phyloP scores from a whole-genome alignment of 2,329 filamentous ascomycete species.

The Arthrocladium fulminans region DNA sequence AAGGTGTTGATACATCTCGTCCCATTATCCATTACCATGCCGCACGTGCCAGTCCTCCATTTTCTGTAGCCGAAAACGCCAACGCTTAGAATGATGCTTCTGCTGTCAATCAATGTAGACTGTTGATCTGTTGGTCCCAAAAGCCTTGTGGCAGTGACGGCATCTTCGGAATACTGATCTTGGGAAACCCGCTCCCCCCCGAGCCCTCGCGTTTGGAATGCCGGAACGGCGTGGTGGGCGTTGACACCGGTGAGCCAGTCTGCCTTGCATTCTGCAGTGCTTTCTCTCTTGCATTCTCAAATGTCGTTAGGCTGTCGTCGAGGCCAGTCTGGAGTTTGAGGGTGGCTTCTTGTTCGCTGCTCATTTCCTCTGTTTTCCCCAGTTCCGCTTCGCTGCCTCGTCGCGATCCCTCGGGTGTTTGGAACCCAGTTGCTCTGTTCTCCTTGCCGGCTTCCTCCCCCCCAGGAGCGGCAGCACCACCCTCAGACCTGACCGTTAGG shows the following conservation, averaged over 20 bases:
- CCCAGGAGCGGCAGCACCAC: not conserved
- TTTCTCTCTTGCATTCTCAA: conserved; percentile 20
- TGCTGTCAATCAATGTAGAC: conserved; percentile 11
- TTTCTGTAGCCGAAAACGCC: not conserved
- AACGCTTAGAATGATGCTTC: not conserved
- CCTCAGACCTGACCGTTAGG: conserved; percentile 12
- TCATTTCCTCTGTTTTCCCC: conserved; percentile 4
- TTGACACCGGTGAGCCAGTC: conserved; percentile 9
- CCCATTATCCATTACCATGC: no score
- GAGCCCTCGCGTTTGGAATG: conserved; percentile 13
- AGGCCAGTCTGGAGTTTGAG: conserved; percentile 18
- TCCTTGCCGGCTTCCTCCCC: conserved; percentile 1
- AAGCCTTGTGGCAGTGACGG: conserved; percentile 19
- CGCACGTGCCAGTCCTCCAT: no score
- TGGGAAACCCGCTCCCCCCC: conserved; percentile 18
- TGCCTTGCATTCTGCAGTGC: conserved; percentile 8
- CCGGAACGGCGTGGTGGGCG: conserved; percentile 17
- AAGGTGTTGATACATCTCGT: no score
- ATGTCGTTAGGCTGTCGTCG: conserved; percentile 21
- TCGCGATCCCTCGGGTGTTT: not conserved
- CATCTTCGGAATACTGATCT: conserved; percentile 21
- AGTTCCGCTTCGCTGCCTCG: not conserved
- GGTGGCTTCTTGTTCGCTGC: conserved; percentile 11
- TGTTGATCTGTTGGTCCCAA: conserved; percentile 21
- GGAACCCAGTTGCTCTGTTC: not conserved